These are phyloP conservation scores for Backusella sp. DNA, from an alignment of 192 early-diverging fungal genomes.

Conservation along the genomic window DNA sequence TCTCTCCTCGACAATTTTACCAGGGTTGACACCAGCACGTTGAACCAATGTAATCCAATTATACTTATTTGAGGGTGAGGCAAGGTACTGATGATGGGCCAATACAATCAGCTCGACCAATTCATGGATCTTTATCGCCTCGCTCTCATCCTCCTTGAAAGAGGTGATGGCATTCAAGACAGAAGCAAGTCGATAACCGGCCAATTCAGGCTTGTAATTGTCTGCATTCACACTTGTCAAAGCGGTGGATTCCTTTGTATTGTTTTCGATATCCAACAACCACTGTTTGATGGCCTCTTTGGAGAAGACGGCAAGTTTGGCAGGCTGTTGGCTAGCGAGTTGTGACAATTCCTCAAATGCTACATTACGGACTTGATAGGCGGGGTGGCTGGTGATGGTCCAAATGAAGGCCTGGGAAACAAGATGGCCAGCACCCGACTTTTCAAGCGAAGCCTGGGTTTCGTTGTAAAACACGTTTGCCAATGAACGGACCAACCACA, in stretches of 20 bases:
- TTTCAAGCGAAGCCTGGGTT: conserved; percentile 38
- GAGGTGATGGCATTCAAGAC: conserved; percentile 50
- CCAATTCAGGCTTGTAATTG: conserved; percentile 29
- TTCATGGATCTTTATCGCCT: conserved; percentile 35
- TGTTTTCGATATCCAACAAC: conserved; percentile 47
- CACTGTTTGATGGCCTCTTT: conserved; percentile 44
- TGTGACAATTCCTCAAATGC: conserved; percentile 43
- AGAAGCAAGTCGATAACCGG: conserved; percentile 48
- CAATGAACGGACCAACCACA: conserved; percentile 66
- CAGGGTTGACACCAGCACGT: conserved; percentile 68
- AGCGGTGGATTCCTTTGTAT: conserved; percentile 50
- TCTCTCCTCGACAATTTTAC: conserved; percentile 52
- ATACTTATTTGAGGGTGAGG: conserved; percentile 65
- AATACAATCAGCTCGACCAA: conserved; percentile 47
- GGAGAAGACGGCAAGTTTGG: conserved; percentile 35
- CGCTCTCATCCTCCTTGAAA: conserved; percentile 32
- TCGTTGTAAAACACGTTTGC: conserved; percentile 44
- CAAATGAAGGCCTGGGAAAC: conserved; percentile 57
- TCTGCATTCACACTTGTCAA: conserved; percentile 25
- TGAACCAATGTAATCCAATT: conserved; percentile 87
- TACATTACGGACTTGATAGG: conserved; percentile 38
- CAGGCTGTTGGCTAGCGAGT: conserved; percentile 29
- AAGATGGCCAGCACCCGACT: conserved; percentile 34
- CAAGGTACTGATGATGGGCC: conserved; percentile 50
- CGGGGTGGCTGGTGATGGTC: conserved; percentile 47